Evolutionary conservation across 257 asterid species (phyloP), one percentile per base, ranked within the genome.

Genomic region (Anisodus tanguticus): DNA sequence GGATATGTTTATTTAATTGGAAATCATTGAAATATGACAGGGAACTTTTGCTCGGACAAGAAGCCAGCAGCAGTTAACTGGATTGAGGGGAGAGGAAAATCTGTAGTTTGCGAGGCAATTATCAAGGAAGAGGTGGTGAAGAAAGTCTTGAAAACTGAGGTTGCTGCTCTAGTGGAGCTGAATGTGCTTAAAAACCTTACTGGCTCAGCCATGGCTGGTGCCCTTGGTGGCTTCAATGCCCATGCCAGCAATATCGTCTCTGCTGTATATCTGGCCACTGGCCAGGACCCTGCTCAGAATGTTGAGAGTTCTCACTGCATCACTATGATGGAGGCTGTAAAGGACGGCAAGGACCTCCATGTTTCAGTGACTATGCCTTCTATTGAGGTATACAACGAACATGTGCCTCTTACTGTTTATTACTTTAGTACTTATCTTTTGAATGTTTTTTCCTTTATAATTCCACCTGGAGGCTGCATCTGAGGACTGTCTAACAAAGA

Each of bases 191-290:
- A 90, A 22, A 90, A 90, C 77, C 90, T 90, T 8, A 79, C 91
- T 9, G 93, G 93, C 8, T 90, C 93, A 8, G 93, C 93, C 66
- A 85, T 90, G 85, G 93, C 93, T 6, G 93, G 93, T 59, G 85
- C 91, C 57, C 93, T 90, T 54, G 93, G 93, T 72, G 93, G 93
- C 45, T 90, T 90, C 90, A 90, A 90, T 74, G 93, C 93, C 31
- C 93, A 90, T 79, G 93, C 93, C 17, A 87, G 91, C 84, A 90
- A 90, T 70, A 89, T 90, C 47, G 90, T 90, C 83, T 86, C 90
- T 3, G 93, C 93, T 7, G 85, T 90, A 19, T 90, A 39, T 87
- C 22, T 90, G 55, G 93, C 93, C 86, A 90, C 93, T 1, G 93
- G 93, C 17, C 93, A 90, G 66, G 93, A 90, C 84, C 93, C 93